Evolutionary conservation across 768 basidiomycete species (phyloP).

Genomic region (Lactarius indigo): DNA sequence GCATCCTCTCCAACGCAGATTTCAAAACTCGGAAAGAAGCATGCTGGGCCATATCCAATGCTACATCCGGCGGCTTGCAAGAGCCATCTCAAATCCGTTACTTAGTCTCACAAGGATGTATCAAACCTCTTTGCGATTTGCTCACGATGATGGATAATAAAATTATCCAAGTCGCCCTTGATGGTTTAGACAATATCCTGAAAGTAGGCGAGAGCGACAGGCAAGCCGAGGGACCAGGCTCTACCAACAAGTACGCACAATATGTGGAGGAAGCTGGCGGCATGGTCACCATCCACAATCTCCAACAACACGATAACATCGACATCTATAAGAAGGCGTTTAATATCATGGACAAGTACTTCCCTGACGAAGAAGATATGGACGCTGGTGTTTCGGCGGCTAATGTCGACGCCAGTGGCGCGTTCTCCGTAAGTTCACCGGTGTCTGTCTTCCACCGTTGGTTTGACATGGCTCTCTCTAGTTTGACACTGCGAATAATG

Average conservation of each 20-base stretch:
- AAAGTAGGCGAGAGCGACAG: conserved; percentile 98
- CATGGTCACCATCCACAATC: conserved; percentile 98
- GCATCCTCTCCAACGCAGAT: conserved; percentile 95
- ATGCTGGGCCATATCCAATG: conserved; percentile 99
- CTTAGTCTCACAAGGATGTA: conserved; percentile 95
- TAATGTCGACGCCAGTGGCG: conserved; percentile 66
- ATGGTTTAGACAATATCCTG: conserved; percentile 96
- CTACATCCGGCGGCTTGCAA: conserved; percentile 94
- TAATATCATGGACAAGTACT: conserved; percentile 97
- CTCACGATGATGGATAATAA: conserved; percentile 99
- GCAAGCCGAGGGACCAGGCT: conserved; percentile 73
- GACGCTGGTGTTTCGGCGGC: conserved; percentile 80
- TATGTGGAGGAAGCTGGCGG: conserved; percentile 98
- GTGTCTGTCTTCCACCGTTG: neutral
- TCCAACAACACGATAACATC: conserved; percentile 98
- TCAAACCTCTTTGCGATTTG: conserved; percentile 96
- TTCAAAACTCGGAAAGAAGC: conserved; percentile 99
- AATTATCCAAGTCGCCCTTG: conserved; percentile 97
- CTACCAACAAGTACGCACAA: conserved; percentile 87
- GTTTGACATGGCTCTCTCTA: conserved; percentile 29
- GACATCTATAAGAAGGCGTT: conserved; percentile 99
- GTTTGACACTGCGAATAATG: conserved; percentile 77
- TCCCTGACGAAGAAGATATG: conserved; percentile 95
- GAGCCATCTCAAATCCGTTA: conserved; percentile 97
- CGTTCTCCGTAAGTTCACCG: conserved; percentile 59